Evolutionary conservation across 139 green algal genomes (phyloP), one percentile per base, ranked within the genome.

Genomic region (Picochlorum sp.): DNA sequence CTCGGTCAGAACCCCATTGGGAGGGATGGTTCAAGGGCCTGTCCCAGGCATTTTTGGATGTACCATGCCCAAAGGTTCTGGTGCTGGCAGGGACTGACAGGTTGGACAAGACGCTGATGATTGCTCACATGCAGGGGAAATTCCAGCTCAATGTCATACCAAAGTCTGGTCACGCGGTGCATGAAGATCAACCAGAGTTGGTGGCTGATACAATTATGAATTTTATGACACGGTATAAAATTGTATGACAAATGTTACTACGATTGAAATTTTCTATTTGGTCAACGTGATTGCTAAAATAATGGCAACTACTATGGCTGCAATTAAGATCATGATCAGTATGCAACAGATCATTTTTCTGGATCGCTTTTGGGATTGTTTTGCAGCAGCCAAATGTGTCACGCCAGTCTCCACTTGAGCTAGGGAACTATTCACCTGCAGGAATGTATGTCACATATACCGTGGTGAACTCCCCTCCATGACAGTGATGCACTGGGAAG

Each of bases 71-170:
- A 45, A 97, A 97, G 74, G 58, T 77, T 20, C 71, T 98, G 50
- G 47, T 96, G 44, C 75, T 97, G n/a, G 92, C 87, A 3, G 92
- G 91, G 23, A 96, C 88, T 0, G 91, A 98, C 71, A 73, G 90
- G 26, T 73, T 98, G 56, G 92, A 97, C 83, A 80, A 76, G 54
- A 34, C 65, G 1, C 81, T 97, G 37, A 95, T 86, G 20, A 89
- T 96, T 14, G 91, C 85, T 1, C 90, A 96, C 78, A 97, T 97
- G 92, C 92, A 97, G 79, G 91, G 92, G 58, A 92, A 88, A 73
- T 97, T 97, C 69, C 92, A 98, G 77, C 77, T 96, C 51, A 76
- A 87, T 41, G 69, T 97, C 31, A 76, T 97, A 63, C 84, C 88
- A 63, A 68, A 85, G 24, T 81, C 88, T n/a, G 92, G 92, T 5